Evolutionary conservation across 2,329 filamentous ascomycete genomes (phyloP), one percentile per base, ranked within the genome.

Genomic region (Botrytis cinerea): DNA sequence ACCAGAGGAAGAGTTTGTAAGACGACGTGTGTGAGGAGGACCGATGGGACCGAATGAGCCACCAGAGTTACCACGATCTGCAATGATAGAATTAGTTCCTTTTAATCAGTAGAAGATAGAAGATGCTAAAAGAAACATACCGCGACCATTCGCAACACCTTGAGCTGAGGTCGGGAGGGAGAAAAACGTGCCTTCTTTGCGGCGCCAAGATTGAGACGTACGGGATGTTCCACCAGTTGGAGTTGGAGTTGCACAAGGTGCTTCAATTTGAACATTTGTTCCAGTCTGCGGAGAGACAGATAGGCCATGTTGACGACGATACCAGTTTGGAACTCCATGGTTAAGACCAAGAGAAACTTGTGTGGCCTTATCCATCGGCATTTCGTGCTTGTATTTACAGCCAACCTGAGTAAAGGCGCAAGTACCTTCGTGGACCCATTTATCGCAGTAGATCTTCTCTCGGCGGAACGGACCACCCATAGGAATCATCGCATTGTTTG

Each of bases 351-450:
- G 86, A 10, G 87, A 85, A 61, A 88, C 84, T 77, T 97, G 88
- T 1, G 90, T 92, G 0, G 85, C 84, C 69, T 85, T 85, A 76
- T 94, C 90, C 40, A 84, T 82, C 0, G 95, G 95, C 92, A 97
- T 97, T 81, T 96, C 93, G 81, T 97, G 95, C 83, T 94, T 95
- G 85, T 90, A 97, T 76, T 91, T 90, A 84, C 95, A 97, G 0
- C 95, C 94, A 79, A 95, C 91, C 81, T 97, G 93, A 5, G 88
- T 90, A 81, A 93, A 98, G 75, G 92, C 92, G 81, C 95, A 98
- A 61, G 93, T 89, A 32, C 94, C 94, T 74, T 92, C 91, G 78
- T 93, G 91, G 72, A 97, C 91, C 94, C 94, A 98, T 82, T 95
- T 93, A 74, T 94, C 93, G 83, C 94, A 97, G 82, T 92, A 97